phyloP scores from a whole-genome alignment of 495 filamentous ascomycete genomes.

The Bacidia gigantensis region DNA sequence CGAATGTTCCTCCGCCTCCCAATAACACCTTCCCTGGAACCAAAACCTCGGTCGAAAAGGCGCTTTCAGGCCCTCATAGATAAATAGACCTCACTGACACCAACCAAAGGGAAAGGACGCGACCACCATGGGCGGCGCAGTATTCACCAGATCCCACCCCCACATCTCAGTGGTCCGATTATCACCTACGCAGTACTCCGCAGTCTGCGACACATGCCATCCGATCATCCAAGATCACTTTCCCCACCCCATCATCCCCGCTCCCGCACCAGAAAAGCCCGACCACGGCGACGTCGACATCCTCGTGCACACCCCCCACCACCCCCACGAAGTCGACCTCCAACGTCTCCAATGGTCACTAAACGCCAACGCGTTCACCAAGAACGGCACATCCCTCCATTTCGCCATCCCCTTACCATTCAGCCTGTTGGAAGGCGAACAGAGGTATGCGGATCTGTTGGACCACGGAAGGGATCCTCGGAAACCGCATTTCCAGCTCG shows the following conservation, averaged over 20 bases:
- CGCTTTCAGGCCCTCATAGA: too few species aligned
- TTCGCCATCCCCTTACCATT: constrained; percentile 38
- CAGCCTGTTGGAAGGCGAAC: neutral
- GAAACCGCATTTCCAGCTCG: constrained; percentile 42
- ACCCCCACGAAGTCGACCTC: neutral
- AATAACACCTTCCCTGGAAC: too few species aligned
- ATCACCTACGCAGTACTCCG: neutral
- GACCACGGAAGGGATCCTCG: neutral
- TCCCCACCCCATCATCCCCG: constrained; percentile 29
- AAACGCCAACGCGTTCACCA: neutral
- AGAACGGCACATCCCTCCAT: constrained; percentile 12
- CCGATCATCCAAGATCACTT: constrained; percentile 22
- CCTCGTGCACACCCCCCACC: constrained; percentile 30
- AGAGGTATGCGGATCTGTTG: too few species aligned
- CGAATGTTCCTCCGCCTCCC: too few species aligned
- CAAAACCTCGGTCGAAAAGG: too few species aligned
- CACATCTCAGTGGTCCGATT: neutral
- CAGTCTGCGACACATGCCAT: neutral
- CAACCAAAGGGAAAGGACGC: too few species aligned
- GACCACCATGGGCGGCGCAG: neutral
- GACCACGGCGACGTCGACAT: constrained; percentile 47
- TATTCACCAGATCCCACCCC: neutral
- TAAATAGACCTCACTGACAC: too few species aligned
- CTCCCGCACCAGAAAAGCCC: constrained; percentile 39
- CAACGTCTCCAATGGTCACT: too few species aligned